Percentiles rank a stretch among this genome's conserved stretches.
phyloP scores from a whole-genome alignment of 2,329 filamentous ascomycete species.

The Aspergillus glaucus region DNA sequence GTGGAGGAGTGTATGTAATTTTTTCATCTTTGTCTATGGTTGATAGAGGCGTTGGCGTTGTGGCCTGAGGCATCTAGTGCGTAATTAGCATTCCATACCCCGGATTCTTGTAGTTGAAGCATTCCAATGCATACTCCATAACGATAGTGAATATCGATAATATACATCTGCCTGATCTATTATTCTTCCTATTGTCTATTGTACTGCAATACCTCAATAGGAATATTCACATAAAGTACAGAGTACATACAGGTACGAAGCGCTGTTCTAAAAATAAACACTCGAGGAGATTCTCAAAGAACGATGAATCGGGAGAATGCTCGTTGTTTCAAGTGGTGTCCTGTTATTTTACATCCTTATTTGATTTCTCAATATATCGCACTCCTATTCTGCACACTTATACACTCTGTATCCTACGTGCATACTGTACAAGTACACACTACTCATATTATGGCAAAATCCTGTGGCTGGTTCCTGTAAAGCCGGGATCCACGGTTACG shows the following conservation, averaged over 20 bases:
- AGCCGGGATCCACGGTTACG: too few species aligned
- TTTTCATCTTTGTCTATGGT: background rate
- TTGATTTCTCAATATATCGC: background rate
- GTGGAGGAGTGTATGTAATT: constrained; percentile 13
- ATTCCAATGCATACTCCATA: too few species aligned
- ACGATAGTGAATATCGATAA: too few species aligned
- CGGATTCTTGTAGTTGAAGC: background rate
- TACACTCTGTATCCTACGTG: too few species aligned
- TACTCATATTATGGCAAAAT: too few species aligned
- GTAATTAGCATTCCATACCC: background rate
- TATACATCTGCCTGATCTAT: background rate
- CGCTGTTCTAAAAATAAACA: background rate
- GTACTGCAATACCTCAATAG: too few species aligned
- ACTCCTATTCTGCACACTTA: background rate
- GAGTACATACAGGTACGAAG: background rate
- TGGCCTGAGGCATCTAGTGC: too few species aligned
- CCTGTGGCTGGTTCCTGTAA: too few species aligned
- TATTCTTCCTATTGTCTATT: too few species aligned
- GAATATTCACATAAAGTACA: background rate
- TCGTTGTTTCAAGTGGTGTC: background rate
- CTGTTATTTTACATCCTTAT: background rate
- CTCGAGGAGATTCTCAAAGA: background rate
- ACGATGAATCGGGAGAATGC: background rate
- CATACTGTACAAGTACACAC: too few species aligned
- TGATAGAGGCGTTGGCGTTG: too few species aligned